phyloP scores from a whole-genome alignment of 139 green algal species.

The Chlorella ohadii region DNA sequence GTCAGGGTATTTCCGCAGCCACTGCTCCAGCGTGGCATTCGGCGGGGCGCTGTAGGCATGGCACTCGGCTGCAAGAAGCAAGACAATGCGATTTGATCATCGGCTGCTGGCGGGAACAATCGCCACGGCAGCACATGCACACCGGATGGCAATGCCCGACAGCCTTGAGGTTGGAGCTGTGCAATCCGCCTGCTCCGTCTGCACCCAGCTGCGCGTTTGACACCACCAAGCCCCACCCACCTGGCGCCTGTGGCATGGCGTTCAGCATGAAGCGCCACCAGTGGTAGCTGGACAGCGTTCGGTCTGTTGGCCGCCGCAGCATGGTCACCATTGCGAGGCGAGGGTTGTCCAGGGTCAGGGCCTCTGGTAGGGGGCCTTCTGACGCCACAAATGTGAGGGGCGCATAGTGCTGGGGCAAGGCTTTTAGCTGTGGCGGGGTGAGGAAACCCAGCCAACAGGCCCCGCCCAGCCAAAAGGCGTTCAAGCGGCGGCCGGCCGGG shows the following conservation, averaged over 20 bases:
- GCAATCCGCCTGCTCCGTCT: too few relatives aligned
- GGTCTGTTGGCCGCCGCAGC: constrained; percentile 28
- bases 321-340: constrained; percentile 24
- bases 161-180: too few relatives aligned
- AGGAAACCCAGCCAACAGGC: constrained; percentile 42
- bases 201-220: too few relatives aligned
- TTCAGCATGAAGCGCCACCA: constrained; percentile 43
- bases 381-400: constrained; percentile 37
- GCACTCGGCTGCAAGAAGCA: constrained; percentile 37
- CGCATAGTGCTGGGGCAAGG: constrained; percentile 20
- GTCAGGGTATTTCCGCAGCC: constrained; percentile 19
- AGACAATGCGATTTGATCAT: too few relatives aligned
- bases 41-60: constrained; percentile 30
- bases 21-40: constrained; percentile 39
- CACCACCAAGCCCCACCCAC: neutral
- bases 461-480: constrained; percentile 22
- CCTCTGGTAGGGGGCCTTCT: constrained; percentile 30
- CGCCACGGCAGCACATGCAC: neutral
- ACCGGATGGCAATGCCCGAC: too few relatives aligned
- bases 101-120: too few relatives aligned
- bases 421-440: constrained; percentile 14
- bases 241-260: constrained; percentile 6
- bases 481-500: neutral
- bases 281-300: constrained; percentile 34
- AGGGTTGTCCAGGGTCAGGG: constrained; percentile 12